Evolutionary conservation across 2,329 filamentous ascomycete genomes (phyloP).

Genomic region (Rutstroemia sydowiana): DNA sequence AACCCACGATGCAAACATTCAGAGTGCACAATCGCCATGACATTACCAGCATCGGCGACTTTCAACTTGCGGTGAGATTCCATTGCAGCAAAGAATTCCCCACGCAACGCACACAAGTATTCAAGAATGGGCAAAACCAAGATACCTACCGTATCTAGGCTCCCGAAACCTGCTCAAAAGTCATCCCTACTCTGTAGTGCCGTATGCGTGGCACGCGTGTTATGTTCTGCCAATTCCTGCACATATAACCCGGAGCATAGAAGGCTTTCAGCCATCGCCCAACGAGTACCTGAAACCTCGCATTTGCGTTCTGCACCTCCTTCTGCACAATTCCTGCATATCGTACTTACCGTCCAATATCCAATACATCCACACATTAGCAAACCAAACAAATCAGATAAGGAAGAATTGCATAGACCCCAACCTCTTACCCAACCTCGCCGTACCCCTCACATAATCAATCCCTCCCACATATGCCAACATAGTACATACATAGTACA

Average conservation of each 20-base stretch:
- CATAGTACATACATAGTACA: no score
- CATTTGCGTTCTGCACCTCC: background rate
- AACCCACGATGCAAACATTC: no score
- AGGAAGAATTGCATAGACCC: background rate
- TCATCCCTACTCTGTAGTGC: no score
- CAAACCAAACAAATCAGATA: no score
- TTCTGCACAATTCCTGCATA: conserved; percentile 3
- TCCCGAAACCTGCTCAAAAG: no score
- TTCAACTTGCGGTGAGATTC: background rate
- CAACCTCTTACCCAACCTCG: background rate
- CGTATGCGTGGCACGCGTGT: background rate
- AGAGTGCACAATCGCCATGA: no score
- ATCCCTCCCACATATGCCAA: no score
- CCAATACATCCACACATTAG: background rate
- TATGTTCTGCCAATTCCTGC: no score
- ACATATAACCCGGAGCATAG: no score
- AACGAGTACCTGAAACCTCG: background rate
- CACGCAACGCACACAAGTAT: background rate
- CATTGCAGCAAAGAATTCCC: background rate
- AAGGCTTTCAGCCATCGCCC: background rate
- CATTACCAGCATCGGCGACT: no score
- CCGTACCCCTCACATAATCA: conserved; percentile 5
- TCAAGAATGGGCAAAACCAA: background rate
- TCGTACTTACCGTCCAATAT: background rate
- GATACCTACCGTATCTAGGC: no score